A percentile compares a stretch with the other conserved stretches of the same genome.
Conservation (phyloP, 129 eudicot genomes). For the Arctium minus region DNA sequence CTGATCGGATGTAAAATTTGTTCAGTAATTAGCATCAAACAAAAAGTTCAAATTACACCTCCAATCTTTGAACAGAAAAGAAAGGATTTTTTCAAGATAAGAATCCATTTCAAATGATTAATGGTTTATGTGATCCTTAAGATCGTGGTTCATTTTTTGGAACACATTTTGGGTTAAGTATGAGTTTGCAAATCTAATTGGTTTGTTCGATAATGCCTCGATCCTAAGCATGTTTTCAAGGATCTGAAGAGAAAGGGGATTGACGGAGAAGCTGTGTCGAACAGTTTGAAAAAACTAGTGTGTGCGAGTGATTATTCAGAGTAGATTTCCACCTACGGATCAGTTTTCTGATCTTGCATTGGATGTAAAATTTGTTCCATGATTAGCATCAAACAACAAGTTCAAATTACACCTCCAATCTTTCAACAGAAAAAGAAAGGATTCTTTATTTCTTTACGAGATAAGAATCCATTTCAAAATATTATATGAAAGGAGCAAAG, state of each 20-base stretch:
- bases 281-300: too few species aligned
- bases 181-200: too few species aligned
- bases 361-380: background rate
- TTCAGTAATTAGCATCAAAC: background rate
- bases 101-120: too few species aligned
- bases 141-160: too few species aligned
- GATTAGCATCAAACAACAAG: background rate
- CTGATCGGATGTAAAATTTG: background rate
- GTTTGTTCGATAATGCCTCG: too few species aligned
- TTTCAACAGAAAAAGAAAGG: background rate
- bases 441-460: background rate
- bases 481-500: background rate
- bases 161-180: too few species aligned
- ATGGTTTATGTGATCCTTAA: too few species aligned
- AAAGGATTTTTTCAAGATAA: background rate
- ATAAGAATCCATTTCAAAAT: background rate
- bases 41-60: background rate
- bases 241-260: too few species aligned
- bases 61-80: background rate
- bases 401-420: background rate
- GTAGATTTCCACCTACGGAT: too few species aligned
- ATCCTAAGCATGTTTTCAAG: too few species aligned
- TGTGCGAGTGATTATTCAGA: too few species aligned
- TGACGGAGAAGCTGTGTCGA: too few species aligned
- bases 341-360: background rate